phyloP scores from a whole-genome alignment of 2,329 filamentous ascomycete genomes.

The Cyphellophora attinorum region DNA sequence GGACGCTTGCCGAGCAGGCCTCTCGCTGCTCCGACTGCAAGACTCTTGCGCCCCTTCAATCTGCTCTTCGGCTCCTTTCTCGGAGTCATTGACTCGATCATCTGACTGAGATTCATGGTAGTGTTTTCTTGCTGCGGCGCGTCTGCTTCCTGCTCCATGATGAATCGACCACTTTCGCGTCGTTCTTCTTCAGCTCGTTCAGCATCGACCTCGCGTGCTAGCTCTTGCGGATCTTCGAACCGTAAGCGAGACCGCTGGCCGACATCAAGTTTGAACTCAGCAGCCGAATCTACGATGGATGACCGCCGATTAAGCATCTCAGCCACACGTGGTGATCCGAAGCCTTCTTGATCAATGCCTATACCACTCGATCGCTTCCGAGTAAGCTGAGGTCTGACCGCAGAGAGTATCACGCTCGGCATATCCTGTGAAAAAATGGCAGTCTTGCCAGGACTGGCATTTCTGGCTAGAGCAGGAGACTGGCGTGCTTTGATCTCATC shows the following conservation, averaged over 20 bases:
- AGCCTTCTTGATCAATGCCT: constrained; percentile 58
- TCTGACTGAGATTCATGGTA: constrained; percentile 61
- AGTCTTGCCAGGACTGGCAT: constrained; percentile 25
- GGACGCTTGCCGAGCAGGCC: constrained; percentile 68
- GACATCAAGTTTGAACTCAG: constrained; percentile 50
- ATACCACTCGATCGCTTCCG: constrained; percentile 54
- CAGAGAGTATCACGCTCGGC: constrained; percentile 55
- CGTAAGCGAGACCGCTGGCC: constrained; percentile 38
- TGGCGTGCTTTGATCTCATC: constrained; percentile 30
- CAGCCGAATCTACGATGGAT: constrained; percentile 60
- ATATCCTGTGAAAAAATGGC: constrained; percentile 50
- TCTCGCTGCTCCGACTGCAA: constrained; percentile 64
- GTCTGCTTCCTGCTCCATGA: constrained; percentile 44
- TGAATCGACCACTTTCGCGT: constrained; percentile 49
- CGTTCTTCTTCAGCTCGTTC: constrained; percentile 53
- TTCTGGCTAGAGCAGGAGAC: constrained; percentile 21
- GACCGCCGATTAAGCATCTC: constrained; percentile 61
- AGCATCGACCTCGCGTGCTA: constrained; percentile 54
- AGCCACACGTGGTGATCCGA: constrained; percentile 66
- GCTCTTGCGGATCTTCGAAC: constrained; percentile 55
- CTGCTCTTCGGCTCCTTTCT: constrained; percentile 47
- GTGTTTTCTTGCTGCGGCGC: constrained; percentile 48
- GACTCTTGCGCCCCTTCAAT: constrained; percentile 61
- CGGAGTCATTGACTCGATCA: constrained; percentile 69
- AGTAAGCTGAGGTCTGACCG: constrained; percentile 30